Evolutionary conservation across 1,284 basidiomycete genomes (phyloP).

Genomic region (Ceratobasidium theobromae): DNA sequence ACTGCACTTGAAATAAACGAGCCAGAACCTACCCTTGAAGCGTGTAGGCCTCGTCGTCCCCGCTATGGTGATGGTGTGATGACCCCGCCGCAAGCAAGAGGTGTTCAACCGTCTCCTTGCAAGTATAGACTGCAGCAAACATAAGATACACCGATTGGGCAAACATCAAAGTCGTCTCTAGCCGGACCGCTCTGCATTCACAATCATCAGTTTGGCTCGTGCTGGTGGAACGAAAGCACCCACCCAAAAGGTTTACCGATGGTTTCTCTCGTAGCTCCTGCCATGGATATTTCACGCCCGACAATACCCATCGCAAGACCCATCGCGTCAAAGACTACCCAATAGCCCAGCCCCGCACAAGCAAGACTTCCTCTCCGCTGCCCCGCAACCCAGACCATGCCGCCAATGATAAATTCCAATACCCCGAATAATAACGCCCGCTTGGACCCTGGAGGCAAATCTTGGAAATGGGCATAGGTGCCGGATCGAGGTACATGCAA

Average conservation of each 20-base stretch:
- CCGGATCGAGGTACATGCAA: slow-evolving; percentile 37
- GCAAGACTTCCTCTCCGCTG: slow-evolving; percentile 86
- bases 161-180: slow-evolving; percentile 80
- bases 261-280: slow-evolving; percentile 35
- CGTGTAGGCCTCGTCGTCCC: slow-evolving; percentile 52
- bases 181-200: slow-evolving; percentile 45
- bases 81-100: slow-evolving; percentile 55
- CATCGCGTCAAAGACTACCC: slow-evolving; percentile 92
- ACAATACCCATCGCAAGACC: slow-evolving; percentile 66
- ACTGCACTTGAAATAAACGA: neutral
- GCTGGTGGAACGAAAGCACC: slow-evolving; percentile 41
- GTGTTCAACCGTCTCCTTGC: slow-evolving; percentile 90
- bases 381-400: slow-evolving; percentile 82
- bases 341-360: slow-evolving; percentile 90
- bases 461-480: slow-evolving; percentile 40
- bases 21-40: slow-evolving; percentile 12
- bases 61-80: slow-evolving; percentile 47
- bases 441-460: slow-evolving; percentile 43
- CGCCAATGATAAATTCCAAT: slow-evolving; percentile 52
- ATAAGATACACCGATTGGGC: slow-evolving; percentile 87
- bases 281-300: slow-evolving; percentile 48
- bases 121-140: slow-evolving; percentile 89
- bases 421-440: slow-evolving; percentile 46
- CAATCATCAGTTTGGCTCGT: neutral
- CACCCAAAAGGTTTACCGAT: slow-evolving; percentile 68